A percentile compares a stretch with the other conserved stretches of the same genome.
Evolutionary conservation across 148 eudicot genomes (phyloP).

Genomic region (Rhododendron vialii): DNA sequence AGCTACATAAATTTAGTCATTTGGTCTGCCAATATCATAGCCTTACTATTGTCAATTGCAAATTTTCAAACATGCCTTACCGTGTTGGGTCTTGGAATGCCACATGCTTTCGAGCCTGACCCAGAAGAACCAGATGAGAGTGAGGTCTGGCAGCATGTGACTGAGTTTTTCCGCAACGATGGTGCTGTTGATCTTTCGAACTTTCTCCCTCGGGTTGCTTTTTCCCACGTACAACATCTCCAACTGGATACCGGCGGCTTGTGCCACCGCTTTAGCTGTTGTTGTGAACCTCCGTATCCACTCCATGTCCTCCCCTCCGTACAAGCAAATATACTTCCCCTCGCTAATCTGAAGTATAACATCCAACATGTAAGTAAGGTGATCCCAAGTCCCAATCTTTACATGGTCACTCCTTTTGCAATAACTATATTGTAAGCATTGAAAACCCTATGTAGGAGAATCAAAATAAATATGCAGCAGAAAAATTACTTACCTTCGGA

Average conservation of each 20-base stretch:
- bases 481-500: too few species aligned
- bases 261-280: slow-evolving; percentile 10
- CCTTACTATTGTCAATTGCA: neutral
- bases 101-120: slow-evolving; percentile 82
- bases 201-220: slow-evolving; percentile 50
- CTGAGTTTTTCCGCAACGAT: slow-evolving; percentile 36
- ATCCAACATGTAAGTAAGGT: neutral
- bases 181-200: slow-evolving; percentile 21
- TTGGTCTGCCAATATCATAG: neutral
- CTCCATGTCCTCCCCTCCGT: slow-evolving; percentile 75
- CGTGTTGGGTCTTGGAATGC: slow-evolving; percentile 69
- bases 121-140: slow-evolving; percentile 80
- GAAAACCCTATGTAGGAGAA: too few species aligned
- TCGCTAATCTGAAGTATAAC: slow-evolving; percentile 35
- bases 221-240: slow-evolving; percentile 82
- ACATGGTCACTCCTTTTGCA: neutral
- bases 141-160: slow-evolving; percentile 38
- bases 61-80: neutral
- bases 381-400: too few species aligned
- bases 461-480: too few species aligned
- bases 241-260: slow-evolving; percentile 26
- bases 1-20: neutral
- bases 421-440: neutral
- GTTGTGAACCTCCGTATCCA: slow-evolving; percentile 66
- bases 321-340: slow-evolving; percentile 61